Conservation (phyloP, 2,329 filamentous ascomycete genomes). For the Samsoniella hepiali region DNA sequence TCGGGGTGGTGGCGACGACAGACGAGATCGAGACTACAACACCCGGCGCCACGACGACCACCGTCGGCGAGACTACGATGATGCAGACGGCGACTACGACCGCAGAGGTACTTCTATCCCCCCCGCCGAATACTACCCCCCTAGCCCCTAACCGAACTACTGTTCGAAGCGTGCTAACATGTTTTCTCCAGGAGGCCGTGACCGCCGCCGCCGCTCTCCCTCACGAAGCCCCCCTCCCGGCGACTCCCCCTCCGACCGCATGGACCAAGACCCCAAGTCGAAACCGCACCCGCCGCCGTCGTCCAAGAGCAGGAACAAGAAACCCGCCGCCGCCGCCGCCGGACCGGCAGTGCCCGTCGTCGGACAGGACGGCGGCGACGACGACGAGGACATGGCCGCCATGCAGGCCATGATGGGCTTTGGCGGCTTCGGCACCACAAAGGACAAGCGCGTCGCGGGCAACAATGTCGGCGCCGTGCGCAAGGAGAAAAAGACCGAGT, state of each 20-base stretch:
- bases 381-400: constrained; percentile 65
- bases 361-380: constrained; percentile 25
- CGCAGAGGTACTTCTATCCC: constrained; percentile 13
- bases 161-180: neutral
- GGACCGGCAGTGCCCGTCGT: constrained; percentile 25
- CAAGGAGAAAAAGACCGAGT: constrained; percentile 93
- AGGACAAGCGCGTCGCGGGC: constrained; percentile 82
- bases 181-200: neutral
- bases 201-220: constrained; percentile 10
- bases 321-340: neutral
- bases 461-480: constrained; percentile 79
- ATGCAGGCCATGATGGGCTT: constrained; percentile 93
- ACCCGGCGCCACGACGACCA: constrained; percentile 30
- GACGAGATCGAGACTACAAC: constrained; percentile 34
- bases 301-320: neutral
- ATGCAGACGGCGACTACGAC: constrained; percentile 30
- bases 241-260: constrained; percentile 21
- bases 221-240: constrained; percentile 5
- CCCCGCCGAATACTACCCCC: neutral
- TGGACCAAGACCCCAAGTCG: constrained; percentile 30
- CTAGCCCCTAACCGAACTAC: neutral
- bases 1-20: constrained; percentile 24
- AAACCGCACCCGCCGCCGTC: constrained; percentile 15
- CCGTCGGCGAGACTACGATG: constrained; percentile 24
- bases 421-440: constrained; percentile 77